These are phyloP conservation scores for Arthromyces matolae DNA, from an alignment of 768 basidiomycete species.

Conservation along the genomic window DNA sequence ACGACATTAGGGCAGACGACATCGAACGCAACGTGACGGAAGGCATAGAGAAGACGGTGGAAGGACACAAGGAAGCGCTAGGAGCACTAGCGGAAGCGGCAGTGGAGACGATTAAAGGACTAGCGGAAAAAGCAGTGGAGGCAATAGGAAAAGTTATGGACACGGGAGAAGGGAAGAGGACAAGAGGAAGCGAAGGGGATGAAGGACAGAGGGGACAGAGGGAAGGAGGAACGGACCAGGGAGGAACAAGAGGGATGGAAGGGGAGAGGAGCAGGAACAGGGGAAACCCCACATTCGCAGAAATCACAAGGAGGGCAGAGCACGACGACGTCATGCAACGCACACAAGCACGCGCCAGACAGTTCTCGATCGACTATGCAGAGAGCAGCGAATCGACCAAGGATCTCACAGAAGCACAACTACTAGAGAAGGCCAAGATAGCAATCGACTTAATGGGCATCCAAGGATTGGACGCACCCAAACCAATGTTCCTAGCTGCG, in stretches of 20 bases:
- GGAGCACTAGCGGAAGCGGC: not conserved
- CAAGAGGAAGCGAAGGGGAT: not conserved
- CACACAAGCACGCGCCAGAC: not conserved
- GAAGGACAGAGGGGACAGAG: not conserved
- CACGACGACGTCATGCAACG: not conserved
- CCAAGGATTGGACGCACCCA: not conserved
- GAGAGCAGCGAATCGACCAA: not conserved
- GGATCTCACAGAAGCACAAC: not conserved
- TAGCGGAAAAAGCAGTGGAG: not conserved
- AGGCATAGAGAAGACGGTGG: not conserved
- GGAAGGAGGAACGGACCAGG: not conserved
- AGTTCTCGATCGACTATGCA: not conserved
- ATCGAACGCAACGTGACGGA: not conserved
- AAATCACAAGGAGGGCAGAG: not conserved
- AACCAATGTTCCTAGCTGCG: not conserved
- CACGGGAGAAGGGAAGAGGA: not conserved
- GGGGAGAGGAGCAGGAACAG: not conserved
- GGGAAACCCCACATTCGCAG: not conserved
- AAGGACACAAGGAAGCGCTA: not conserved
- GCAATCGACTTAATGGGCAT: not conserved
- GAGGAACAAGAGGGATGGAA: not conserved
- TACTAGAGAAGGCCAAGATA: not conserved
- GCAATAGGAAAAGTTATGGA: not conserved
- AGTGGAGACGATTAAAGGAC: not conserved
- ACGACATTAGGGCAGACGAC: not conserved